Base-by-base conservation (phyloP, 2,329 filamentous ascomycete genomes). In the Fusarium sp. region DNA sequence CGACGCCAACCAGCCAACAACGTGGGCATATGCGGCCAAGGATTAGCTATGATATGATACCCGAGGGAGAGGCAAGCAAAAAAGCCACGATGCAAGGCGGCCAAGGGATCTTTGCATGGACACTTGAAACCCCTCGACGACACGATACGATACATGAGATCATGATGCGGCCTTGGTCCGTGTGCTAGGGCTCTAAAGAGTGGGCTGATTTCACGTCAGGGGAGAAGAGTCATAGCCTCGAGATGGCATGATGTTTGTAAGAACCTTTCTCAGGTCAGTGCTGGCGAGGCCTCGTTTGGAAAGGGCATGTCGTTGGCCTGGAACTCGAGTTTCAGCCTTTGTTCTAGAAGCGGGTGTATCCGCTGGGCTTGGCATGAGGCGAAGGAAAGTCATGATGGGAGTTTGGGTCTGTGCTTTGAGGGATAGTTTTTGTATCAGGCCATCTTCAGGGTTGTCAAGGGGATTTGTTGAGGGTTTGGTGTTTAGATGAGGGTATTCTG, bases 31-130 rank as follows among this genome's bases (percentile, higher is more conserved):
- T 69, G 67, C 64, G 37, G 45, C 52, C 72, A 70, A 61, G 70
- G 62, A 70, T 71, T 6, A 68, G 33, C 60, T 65, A 63, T 67
- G 60, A 27, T 39, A 69, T 67, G 60, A 27, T 41, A 69, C 33
- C 52, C 64, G 52, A 73, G 54, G 62, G 58, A 64, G 63, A 60
- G 61, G 29, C 41, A 31, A 60, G 63, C 45, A 33, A 16, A 65
- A 65, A 63, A 64, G 54, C 65, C 41, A 61, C 59, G 57, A 67
- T 48, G 37, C 48, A 29, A 62, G 58, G 37, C 35, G 14, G 18
- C 24, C 27, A 37, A 52, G 35, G 50, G 18, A 50, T 59, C 61
- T 69, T 22, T 27, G 43, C 29, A 63, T 41, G 39, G 43, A 27
- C 39, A 54, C 35, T 37, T n/a, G 18, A 22, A 56, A 31, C 27